Evolutionary conservation across 805 yeast species (phyloP), one percentile per base, ranked within the genome.

Genomic region (Komagataella kurtzmanii): DNA sequence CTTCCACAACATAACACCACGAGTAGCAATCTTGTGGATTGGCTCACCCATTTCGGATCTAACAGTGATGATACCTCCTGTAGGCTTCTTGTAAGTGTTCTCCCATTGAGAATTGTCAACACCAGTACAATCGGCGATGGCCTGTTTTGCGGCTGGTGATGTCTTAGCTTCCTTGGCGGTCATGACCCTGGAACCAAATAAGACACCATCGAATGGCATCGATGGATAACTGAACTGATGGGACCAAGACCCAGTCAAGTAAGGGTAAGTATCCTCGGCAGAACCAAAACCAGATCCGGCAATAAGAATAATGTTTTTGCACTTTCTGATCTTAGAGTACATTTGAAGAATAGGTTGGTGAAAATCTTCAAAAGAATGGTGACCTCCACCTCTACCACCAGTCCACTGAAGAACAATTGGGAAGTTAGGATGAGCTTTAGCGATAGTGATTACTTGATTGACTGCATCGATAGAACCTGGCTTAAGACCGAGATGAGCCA

Each of bases 311-410:
- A 93, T 88, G 75, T 93, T 93, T 49, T 87, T 65, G 62, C 89
- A 84, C 72, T 88, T 85, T 79, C 99, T 86, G 62, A 93, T 85
- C 75, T 85, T 85, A 58, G 96, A 75, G 72, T 93, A 93, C 91
- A 93, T 93, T 70, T 88, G 96, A 65, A 93, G 73, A 59, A 93
- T 79, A 59, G 99, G 98, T 65, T 90, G 91, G 70, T 93, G 99
- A 93, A 91, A 89, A 73, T 93, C 99, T 77, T 93, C 99, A 65
- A 82, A 93, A 50, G 98, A 91, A 71, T 93, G 99, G 69, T 93
- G 99, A 65, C 99, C 99, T 79, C 99, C 99, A 74, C 97, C 99
- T 79, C 99, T 90, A 70, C 99, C 99, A 79, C 98, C 99, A 54
- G 99, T 93, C 99, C 99, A 93, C 76, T 93, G 99, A 61, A 93